A percentile compares a stretch with the other conserved stretches of the same genome.
These are phyloP conservation scores for Leptomonas seymouri DNA, from an alignment of 208 protist species.

Conservation along the genomic window DNA sequence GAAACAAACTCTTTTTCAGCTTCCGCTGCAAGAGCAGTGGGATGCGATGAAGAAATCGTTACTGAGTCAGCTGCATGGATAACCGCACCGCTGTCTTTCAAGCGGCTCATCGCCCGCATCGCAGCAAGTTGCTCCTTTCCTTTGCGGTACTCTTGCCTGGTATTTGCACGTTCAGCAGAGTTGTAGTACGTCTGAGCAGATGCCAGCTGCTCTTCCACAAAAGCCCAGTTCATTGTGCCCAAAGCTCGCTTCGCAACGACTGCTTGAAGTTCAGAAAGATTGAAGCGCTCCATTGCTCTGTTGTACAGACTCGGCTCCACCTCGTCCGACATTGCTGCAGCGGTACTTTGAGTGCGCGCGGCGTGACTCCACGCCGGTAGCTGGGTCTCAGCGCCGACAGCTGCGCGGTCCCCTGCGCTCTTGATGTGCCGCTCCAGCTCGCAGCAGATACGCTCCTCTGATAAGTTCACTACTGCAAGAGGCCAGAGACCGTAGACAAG, in stretches of 20 bases:
- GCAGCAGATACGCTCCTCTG: conserved; percentile 51
- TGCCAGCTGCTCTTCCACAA: conserved; percentile 63
- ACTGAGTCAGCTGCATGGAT: conserved; percentile 54
- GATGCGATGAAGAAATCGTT: conserved; percentile 22
- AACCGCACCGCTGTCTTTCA: conserved; percentile 60
- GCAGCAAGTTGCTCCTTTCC: conserved; percentile 52
- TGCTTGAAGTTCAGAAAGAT: conserved; percentile 24
- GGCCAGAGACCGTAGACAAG: conserved; percentile 78
- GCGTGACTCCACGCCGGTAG: conserved; percentile 66
- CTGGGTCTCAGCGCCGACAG: not conserved
- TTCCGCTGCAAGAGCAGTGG: not conserved
- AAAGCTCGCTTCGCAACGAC: conserved; percentile 37
- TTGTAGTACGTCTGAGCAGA: conserved; percentile 59
- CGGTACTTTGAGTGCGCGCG: conserved; percentile 36
- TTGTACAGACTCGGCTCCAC: not conserved
- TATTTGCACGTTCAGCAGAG: conserved; percentile 39
- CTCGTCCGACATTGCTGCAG: not conserved
- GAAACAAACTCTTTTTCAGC: not conserved
- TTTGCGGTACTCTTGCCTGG: conserved; percentile 30
- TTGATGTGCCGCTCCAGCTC: conserved; percentile 13
- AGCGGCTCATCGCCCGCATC: conserved; percentile 41
- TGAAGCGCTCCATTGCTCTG: not conserved
- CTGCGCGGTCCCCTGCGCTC: not conserved
- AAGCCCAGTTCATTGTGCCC: conserved; percentile 63
- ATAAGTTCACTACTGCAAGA: conserved; percentile 74